A percentile compares a stretch with the other conserved stretches of the same genome.
Conservation (phyloP, 192 early-diverging fungal genomes). For the Linderina pennispora region DNA sequence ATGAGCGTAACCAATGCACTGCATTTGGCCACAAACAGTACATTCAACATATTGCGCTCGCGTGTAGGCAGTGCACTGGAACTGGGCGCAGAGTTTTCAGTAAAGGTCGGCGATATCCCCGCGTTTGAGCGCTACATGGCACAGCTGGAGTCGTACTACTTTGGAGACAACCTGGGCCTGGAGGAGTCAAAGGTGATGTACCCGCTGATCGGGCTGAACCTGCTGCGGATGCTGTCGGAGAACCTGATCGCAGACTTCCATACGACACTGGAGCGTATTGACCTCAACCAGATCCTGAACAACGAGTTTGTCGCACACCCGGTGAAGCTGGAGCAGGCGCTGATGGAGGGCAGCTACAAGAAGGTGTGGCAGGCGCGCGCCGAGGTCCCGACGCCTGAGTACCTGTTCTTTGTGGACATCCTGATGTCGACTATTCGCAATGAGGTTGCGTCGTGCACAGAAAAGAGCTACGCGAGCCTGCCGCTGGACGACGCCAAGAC, state of each 20-base stretch:
- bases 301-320: slow-evolving; percentile 90
- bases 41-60: too few species aligned
- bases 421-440: slow-evolving; percentile 90
- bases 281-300: slow-evolving; percentile 66
- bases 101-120: slow-evolving; percentile 80
- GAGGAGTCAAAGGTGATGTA: slow-evolving; percentile 79
- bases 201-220: slow-evolving; percentile 85
- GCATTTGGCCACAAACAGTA: too few species aligned
- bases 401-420: slow-evolving; percentile 91
- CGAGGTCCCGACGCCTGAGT: slow-evolving; percentile 88
- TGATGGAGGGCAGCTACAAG: slow-evolving; percentile 98
- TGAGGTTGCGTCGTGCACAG: slow-evolving; percentile 93
- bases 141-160: slow-evolving; percentile 87
- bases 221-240: slow-evolving; percentile 88
- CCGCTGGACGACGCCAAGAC: slow-evolving; percentile 86
- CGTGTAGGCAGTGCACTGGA: slow-evolving; percentile 70
- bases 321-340: slow-evolving; percentile 87
- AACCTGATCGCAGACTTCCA: slow-evolving; percentile 98
- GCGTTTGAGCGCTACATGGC: slow-evolving; percentile 95
- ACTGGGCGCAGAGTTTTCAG: slow-evolving; percentile 82
- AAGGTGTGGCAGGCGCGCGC: slow-evolving; percentile 89
- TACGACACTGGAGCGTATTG: slow-evolving; percentile 90
- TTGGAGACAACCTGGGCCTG: slow-evolving; percentile 54
- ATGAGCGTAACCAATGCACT: too few species aligned
- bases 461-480: slow-evolving; percentile 85